Base-by-base conservation (phyloP, 2,329 filamentous ascomycete species). In the Colletotrichum shisoi region DNA sequence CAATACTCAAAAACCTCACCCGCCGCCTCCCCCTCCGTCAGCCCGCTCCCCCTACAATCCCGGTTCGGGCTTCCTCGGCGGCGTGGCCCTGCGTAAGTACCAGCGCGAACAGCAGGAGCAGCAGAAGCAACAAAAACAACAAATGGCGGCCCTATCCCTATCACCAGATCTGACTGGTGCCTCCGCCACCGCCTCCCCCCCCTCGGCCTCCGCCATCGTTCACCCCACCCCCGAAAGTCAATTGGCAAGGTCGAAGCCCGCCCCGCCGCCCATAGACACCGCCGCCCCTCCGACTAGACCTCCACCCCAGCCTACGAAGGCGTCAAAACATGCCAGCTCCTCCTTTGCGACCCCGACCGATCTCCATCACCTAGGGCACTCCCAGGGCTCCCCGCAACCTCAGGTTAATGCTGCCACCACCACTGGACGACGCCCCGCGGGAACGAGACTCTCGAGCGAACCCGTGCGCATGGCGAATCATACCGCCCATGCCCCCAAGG, bases 41-140 rank as follows among this genome's bases (percentile, higher is more conserved):
- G 74, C 72, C 37, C 74, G 73, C 39, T 75, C 76, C 3, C 73
- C 75, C 3, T 76, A 80, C 58, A 79, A 75, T 57, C 74, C 74
- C 7, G 77, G 79, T 27, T 79, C 80, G 1, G 79, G 82, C 13
- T 87, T 87, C 71, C 83, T 87, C 57, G 85, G 85, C 17, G 85
- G 85, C 3, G 74, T 85, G 13, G 84, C 85, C 3, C 74, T 87
- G 65, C 77, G 79, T 69, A 85, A 87, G 53, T 83, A 83, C 52
- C 81, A 81, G 21, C 79, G 80, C 49, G 80, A 79, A 17, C 70
- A 72, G 49, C 75, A 77, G 49, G 45, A 74, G 48, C 71, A 72
- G 11, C 37, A 59, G 27, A 74, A 73, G 59, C 70, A 57, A 12
- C 67, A 67, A 34, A 12, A 62, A 27, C 39, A 71, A 69, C 31